Evolutionary conservation across 495 filamentous ascomycete genomes (phyloP).

Genomic region (Penicillium crystallinum): DNA sequence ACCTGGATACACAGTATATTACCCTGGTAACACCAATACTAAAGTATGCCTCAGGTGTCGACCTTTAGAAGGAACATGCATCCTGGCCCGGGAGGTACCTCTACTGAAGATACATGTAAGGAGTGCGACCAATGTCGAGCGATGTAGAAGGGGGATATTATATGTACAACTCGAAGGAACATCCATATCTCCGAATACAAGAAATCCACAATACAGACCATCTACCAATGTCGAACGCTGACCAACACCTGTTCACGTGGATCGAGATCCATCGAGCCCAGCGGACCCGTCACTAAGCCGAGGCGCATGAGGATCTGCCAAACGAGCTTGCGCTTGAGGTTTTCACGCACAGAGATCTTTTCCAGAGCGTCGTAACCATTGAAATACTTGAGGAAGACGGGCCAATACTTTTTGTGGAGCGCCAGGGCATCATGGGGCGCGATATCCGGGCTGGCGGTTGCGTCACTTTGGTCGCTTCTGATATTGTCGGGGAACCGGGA

Average conservation of each 20-base stretch:
- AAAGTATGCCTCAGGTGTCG: neutral
- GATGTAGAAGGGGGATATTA: neutral
- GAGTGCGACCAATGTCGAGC: too few species aligned
- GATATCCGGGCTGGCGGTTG: conserved; percentile 14
- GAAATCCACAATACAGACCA: neutral
- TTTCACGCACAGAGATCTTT: conserved; percentile 75
- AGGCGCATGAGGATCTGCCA: conserved; percentile 55
- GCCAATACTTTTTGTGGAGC: conserved; percentile 51
- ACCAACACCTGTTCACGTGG: conserved; percentile 38
- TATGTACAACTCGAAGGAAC: neutral
- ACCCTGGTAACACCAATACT: conserved; percentile 1
- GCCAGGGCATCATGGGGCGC: conserved; percentile 41
- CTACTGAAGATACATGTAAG: too few species aligned
- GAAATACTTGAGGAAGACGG: conserved; percentile 67
- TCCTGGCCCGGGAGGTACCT: too few species aligned
- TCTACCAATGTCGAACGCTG: conserved; percentile 42
- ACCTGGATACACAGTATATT: conserved; percentile 15
- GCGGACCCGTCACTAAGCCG: conserved; percentile 31
- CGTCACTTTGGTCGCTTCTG: conserved; percentile 10
- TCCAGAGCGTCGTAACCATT: conserved; percentile 85
- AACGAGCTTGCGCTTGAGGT: conserved; percentile 76
- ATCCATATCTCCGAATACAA: neutral
- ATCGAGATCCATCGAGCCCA: conserved; percentile 28
- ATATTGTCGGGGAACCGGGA: conserved; percentile 44
- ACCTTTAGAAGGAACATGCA: too few species aligned